Conservation (phyloP, 2,329 filamentous ascomycete genomes). For the Penicillium sp. region DNA sequence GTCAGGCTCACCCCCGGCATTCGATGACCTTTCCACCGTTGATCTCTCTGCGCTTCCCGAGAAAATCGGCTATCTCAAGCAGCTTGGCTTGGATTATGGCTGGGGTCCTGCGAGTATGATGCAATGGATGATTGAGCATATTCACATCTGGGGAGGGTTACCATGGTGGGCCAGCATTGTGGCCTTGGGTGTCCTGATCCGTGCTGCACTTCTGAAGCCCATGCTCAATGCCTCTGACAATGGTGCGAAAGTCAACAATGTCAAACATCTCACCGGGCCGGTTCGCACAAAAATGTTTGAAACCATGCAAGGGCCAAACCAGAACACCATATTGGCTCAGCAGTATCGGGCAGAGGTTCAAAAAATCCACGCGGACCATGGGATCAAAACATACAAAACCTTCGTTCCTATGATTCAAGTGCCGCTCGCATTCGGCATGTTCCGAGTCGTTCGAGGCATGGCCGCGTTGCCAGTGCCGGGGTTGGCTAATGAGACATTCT, state of each 20-base stretch:
- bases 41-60: conserved; percentile 59
- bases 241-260: conserved; percentile 55
- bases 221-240: conserved; percentile 58
- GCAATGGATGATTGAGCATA: conserved; percentile 71
- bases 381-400: conserved; percentile 48
- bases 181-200: conserved; percentile 58
- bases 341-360: too few relatives aligned
- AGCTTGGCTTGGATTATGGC: conserved; percentile 80
- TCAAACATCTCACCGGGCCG: conserved; percentile 55
- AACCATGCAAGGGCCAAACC: conserved; percentile 43
- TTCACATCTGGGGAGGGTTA: conserved; percentile 68
- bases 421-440: conserved; percentile 73
- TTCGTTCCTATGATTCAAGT: conserved; percentile 57
- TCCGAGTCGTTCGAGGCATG: conserved; percentile 71
- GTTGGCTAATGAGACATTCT: conserved; percentile 61
- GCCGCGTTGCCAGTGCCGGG: conserved; percentile 71
- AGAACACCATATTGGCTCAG: conserved; percentile 27
- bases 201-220: conserved; percentile 60
- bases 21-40: conserved; percentile 24
- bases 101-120: conserved; percentile 69
- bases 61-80: conserved; percentile 72
- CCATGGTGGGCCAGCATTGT: conserved; percentile 80
- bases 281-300: conserved; percentile 51
- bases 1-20: conserved; percentile 9
- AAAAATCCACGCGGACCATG: conserved; percentile 47